A percentile compares a stretch with the other conserved stretches of the same genome.
Evolutionary conservation across 164 flowering plant genomes (phyloP).

Genomic region (Pachysandra terminalis): DNA sequence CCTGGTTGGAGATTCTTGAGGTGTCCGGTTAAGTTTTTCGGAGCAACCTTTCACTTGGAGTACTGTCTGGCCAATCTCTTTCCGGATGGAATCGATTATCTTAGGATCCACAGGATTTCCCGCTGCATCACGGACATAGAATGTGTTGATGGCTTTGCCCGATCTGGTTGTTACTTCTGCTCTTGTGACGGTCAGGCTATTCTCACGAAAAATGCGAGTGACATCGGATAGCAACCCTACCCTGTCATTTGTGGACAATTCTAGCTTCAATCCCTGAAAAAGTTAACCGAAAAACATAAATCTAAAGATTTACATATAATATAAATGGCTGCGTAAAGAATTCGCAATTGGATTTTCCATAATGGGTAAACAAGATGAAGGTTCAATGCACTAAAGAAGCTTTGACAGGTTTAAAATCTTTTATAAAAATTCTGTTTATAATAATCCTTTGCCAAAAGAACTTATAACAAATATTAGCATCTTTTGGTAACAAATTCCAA

Average conservation of each 20-base stretch:
- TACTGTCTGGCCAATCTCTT: slow-evolving; percentile 70
- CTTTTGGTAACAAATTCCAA: no score
- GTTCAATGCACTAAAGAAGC: neutral
- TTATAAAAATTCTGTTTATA: no score
- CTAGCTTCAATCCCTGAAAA: slow-evolving; percentile 82
- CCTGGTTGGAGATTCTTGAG: slow-evolving; percentile 77
- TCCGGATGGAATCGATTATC: slow-evolving; percentile 74
- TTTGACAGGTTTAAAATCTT: no score
- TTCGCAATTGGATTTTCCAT: neutral
- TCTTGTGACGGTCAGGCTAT: slow-evolving; percentile 80
- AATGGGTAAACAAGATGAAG: neutral
- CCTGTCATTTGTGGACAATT: slow-evolving; percentile 79
- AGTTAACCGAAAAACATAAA: slow-evolving; percentile 1
- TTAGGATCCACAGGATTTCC: slow-evolving; percentile 77
- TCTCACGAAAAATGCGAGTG: slow-evolving; percentile 90
- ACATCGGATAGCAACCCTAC: slow-evolving; percentile 86
- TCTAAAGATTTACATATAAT: no score
- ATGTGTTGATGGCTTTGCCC: slow-evolving; percentile 84
- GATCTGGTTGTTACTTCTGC: slow-evolving; percentile 84
- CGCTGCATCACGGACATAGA: slow-evolving; percentile 79
- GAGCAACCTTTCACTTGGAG: slow-evolving; percentile 66
- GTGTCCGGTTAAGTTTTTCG: slow-evolving; percentile 38
- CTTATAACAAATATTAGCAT: no score
- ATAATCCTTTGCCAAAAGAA: no score
- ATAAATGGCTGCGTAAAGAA: no score